Conservation (phyloP, 345 rosid genomes). For the Syzygium grande region DNA sequence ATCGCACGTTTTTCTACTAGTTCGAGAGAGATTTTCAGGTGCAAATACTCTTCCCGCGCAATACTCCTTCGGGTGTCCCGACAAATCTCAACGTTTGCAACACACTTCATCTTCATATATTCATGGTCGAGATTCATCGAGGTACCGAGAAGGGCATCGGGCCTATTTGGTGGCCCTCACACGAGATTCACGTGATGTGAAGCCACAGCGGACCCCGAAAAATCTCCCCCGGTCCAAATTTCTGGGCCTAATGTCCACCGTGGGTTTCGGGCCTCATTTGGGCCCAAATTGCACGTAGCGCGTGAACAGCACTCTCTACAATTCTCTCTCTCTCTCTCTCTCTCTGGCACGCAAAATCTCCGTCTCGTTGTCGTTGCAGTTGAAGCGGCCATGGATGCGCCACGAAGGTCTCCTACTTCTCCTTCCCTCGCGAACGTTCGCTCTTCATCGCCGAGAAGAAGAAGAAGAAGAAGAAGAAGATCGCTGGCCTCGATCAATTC, state of each 20-base stretch:
- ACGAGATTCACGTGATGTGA: not conserved
- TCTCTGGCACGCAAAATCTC: not conserved
- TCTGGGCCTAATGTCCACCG: not conserved
- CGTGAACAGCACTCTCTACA: not conserved
- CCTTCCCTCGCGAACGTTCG: not conserved
- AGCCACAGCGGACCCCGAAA: too few species aligned
- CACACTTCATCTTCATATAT: not conserved
- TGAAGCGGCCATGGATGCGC: constrained; percentile 17
- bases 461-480: not conserved
- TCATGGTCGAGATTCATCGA: not conserved
- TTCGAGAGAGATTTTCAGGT: not conserved
- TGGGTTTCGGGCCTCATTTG: not conserved
- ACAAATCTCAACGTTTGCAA: not conserved
- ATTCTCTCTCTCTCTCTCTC: not conserved
- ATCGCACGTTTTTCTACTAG: not conserved
- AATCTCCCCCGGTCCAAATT: not conserved
- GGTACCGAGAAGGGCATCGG: not conserved
- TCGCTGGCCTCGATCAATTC: not conserved
- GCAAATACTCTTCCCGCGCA: not conserved
- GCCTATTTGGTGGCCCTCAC: not conserved
- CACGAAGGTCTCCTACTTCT: not conserved
- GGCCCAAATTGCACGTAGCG: not conserved
- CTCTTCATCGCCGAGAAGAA: not conserved
- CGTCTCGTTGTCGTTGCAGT: not conserved
- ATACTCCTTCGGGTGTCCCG: not conserved